Base-by-base conservation (phyloP, 768 basidiomycete genomes). In the Macrolepiota dolichaula region DNA sequence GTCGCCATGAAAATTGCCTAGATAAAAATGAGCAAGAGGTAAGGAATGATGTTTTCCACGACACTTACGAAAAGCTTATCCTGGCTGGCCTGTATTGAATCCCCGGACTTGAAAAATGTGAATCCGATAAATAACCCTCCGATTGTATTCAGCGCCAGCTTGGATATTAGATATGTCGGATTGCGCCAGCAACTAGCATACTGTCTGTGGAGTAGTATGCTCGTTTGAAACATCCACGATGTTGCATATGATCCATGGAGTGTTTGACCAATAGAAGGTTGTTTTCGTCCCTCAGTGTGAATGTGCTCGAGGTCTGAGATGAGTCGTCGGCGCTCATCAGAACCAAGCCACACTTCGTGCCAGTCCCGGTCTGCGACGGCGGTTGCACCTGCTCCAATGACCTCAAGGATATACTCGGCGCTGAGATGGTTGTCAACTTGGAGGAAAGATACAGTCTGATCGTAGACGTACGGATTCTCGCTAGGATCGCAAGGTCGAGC, bases 321-420 rank as follows among this genome's bases (percentile, higher is more conserved):
- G 3, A 76, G 71, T 2, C 69, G 61, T n/a, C 66, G 63, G 50
- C 67, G 70, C 61, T 79, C 74, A 2, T 71, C 66, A 6, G 77
- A 79, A 36, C 78, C 69, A n/a, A 70, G 51, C 82, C 79, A 86
- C 1, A 76, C 66, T 36, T 81, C 72, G 55, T 79, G 77, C 86
- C 91, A 92, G 64, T 92, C 81, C 11, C 69, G 70, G 2, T 72
- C 63, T 35, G 73, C 79, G 25, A 79, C 73, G 0, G 85, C 83
- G 2, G 86, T 84, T 2, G 85, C 84, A 6, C 89, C 89, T 17
- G 89, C 89, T 6, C 89, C 89, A 56, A 91, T 89, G 11, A 85
- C 85, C 53, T 88, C 85, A 24, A 91, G 78, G 75, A 86, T 85
- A 60, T 78, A 86, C 61, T 85, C 85, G 13, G 85, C 84, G 4